Conservation (phyloP, 2,329 filamentous ascomycete genomes). For the Elsinoe ampelina region DNA sequence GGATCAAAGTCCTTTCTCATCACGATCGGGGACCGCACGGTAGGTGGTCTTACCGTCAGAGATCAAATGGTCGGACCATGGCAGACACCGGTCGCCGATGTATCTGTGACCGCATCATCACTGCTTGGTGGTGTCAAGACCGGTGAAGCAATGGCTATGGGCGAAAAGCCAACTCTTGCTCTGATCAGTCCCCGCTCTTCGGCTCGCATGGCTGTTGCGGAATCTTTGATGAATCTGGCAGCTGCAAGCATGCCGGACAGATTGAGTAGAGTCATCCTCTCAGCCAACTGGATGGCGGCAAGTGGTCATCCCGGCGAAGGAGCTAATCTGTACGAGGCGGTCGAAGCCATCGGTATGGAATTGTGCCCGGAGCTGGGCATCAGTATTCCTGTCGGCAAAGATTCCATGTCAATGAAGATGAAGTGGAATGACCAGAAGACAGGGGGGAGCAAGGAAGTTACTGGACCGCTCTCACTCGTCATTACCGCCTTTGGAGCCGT, state of each 20-base stretch:
- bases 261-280: constrained; percentile 72
- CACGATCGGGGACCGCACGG: constrained; percentile 86
- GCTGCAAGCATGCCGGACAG: constrained; percentile 67
- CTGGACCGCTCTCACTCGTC: constrained; percentile 80
- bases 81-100: constrained; percentile 90
- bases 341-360: constrained; percentile 85
- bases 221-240: constrained; percentile 86
- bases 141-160: constrained; percentile 97
- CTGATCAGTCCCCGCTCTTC: constrained; percentile 85
- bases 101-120: constrained; percentile 81
- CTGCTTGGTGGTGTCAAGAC: constrained; percentile 62
- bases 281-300: constrained; percentile 99
- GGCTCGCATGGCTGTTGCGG: constrained; percentile 90
- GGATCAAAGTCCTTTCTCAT: constrained; percentile 98
- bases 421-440: constrained; percentile 70
- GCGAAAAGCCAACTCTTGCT: constrained; percentile 80
- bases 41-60: constrained; percentile 77
- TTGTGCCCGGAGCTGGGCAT: constrained; percentile 84
- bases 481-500: constrained; percentile 87
- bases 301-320: constrained; percentile 87
- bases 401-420: constrained; percentile 98
- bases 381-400: constrained; percentile 92
- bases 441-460: constrained; percentile 70
- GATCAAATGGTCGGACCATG: constrained; percentile 96
- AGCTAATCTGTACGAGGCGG: constrained; percentile 84